These are phyloP conservation scores for Pneumocystis jirovecii DNA, from an alignment of 1,139 yeast species.

Conservation along the genomic window DNA sequence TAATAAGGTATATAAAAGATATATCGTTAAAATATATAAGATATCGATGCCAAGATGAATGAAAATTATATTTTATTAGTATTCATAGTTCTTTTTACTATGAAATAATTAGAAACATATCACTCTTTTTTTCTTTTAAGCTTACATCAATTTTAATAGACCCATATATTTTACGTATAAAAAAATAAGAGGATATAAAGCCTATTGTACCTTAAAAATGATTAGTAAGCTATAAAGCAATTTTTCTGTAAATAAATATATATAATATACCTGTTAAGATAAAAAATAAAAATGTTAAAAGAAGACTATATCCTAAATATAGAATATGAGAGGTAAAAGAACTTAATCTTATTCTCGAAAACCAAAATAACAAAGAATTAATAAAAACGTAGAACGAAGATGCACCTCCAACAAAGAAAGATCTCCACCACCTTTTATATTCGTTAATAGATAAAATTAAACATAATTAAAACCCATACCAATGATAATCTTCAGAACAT, in stretches of 20 bases:
- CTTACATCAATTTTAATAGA: constrained; percentile 67
- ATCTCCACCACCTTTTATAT: constrained; percentile 43
- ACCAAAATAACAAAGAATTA: constrained; percentile 50
- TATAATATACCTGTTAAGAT: constrained; percentile 49
- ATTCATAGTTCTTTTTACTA: neutral
- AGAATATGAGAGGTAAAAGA: constrained; percentile 65
- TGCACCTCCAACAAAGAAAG: constrained; percentile 79
- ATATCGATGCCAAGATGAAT: neutral
- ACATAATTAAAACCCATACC: constrained; percentile 39
- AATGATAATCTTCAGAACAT: constrained; percentile 81
- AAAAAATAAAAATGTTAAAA: constrained; percentile 59
- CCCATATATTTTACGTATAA: constrained; percentile 65
- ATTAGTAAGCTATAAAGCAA: neutral
- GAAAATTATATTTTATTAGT: neutral
- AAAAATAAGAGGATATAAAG: constrained; percentile 55
- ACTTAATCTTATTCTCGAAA: constrained; percentile 44
- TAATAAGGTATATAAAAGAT: neutral
- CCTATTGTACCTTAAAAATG: constrained; percentile 41
- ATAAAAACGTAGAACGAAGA: constrained; percentile 71
- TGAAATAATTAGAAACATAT: neutral
- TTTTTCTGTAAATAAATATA: neutral
- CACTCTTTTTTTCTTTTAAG: constrained; percentile 39
- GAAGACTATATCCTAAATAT: constrained; percentile 70
- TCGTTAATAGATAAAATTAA: neutral
- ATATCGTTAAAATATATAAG: constrained; percentile 3